Evolutionary conservation across 768 basidiomycete species (phyloP).

Genomic region (Suillus subluteus): DNA sequence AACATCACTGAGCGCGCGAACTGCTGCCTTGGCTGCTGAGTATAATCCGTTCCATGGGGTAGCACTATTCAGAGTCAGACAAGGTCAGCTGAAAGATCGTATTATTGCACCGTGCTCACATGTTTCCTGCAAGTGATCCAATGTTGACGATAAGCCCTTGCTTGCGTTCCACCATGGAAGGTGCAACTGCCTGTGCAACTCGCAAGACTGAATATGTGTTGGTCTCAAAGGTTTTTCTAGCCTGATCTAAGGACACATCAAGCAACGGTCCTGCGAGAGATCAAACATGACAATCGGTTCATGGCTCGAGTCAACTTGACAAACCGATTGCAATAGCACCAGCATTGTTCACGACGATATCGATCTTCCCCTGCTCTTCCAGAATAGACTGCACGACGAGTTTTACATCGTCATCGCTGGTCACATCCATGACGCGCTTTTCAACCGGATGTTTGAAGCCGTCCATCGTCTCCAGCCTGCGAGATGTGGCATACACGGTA

Average conservation of each 20-base stretch:
- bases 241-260: slow-evolving; percentile 59
- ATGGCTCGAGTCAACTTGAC: slow-evolving; percentile 14
- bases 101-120: slow-evolving; percentile 43
- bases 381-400: slow-evolving; percentile 54
- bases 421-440: slow-evolving; percentile 63
- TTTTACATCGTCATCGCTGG: slow-evolving; percentile 58
- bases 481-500: slow-evolving; percentile 77
- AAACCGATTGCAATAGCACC: slow-evolving; percentile 52
- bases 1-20: slow-evolving; percentile 62
- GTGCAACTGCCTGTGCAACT: slow-evolving; percentile 62
- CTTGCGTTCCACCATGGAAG: slow-evolving; percentile 68
- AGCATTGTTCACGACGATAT: slow-evolving; percentile 81
- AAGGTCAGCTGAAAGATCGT: not conserved
- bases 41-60: slow-evolving; percentile 74
- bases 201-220: slow-evolving; percentile 69
- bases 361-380: slow-evolving; percentile 60
- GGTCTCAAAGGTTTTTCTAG: slow-evolving; percentile 60
- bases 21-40: slow-evolving; percentile 58
- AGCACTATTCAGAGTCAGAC: slow-evolving; percentile 42
- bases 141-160: slow-evolving; percentile 74
- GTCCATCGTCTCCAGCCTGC: slow-evolving; percentile 61
- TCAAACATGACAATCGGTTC: slow-evolving; percentile 6
- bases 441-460: slow-evolving; percentile 54
- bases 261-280: slow-evolving; percentile 40
- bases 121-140: slow-evolving; percentile 66